Evolutionary conservation across 768 basidiomycete species (phyloP).

Genomic region (Tylopilus intermedius): DNA sequence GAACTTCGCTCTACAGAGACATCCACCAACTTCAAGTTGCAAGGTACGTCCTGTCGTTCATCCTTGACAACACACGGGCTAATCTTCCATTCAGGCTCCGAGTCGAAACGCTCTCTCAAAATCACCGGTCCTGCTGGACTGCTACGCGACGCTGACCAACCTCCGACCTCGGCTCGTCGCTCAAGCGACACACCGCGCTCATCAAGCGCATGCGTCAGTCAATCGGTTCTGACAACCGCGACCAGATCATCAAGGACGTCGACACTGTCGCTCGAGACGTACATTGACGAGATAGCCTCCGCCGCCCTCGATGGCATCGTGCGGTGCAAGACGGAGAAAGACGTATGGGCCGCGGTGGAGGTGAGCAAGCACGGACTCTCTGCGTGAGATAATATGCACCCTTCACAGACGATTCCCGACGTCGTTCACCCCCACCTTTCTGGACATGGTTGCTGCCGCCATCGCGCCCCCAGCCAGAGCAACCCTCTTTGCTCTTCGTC

Average conservation of each 20-base stretch:
- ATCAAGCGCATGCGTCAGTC: constrained; percentile 91
- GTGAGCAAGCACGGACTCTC: constrained; percentile 38
- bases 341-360: constrained; percentile 89
- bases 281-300: constrained; percentile 88
- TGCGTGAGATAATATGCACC: constrained; percentile 60
- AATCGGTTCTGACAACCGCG: constrained; percentile 73
- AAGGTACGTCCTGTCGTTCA: no score
- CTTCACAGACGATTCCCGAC: constrained; percentile 84
- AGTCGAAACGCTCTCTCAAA: no score
- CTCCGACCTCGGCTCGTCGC: constrained; percentile 73
- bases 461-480: constrained; percentile 57
- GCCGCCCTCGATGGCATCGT: constrained; percentile 81
- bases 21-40: no score
- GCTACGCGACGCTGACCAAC: no score
- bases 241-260: constrained; percentile 89
- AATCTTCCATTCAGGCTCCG: no score
- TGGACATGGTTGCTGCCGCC: constrained; percentile 53
- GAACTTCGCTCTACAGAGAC: no score
- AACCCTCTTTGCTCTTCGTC: constrained; percentile 49
- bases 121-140: no score
- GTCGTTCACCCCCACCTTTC: constrained; percentile 69
- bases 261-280: constrained; percentile 91
- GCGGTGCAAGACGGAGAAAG: constrained; percentile 89
- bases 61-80: no score
- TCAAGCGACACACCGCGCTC: constrained; percentile 93